phyloP scores from a whole-genome alignment of 148 eudicot species.

The Persicaria maculosa region DNA sequence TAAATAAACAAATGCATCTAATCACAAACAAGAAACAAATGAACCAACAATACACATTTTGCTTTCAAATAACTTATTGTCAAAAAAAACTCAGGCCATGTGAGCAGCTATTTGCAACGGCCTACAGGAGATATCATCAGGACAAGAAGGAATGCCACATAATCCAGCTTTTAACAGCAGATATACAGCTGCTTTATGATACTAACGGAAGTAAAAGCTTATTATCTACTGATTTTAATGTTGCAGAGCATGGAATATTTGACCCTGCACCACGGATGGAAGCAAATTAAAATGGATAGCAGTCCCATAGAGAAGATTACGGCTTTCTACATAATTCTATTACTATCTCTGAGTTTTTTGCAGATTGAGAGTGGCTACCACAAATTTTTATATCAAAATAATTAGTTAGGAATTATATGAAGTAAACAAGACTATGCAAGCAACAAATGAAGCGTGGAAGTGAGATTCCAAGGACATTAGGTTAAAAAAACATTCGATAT shows the following conservation, averaged over 20 bases:
- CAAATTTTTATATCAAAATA: too few relatives aligned
- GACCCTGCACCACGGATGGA: not conserved
- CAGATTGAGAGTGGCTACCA: too few relatives aligned
- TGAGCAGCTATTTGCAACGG: too few relatives aligned
- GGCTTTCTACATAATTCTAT: too few relatives aligned
- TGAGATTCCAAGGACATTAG: not conserved
- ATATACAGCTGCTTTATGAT: not conserved
- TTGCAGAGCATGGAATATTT: not conserved
- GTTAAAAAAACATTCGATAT: not conserved
- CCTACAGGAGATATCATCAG: not conserved
- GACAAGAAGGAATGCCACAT: not conserved
- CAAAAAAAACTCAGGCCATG: too few relatives aligned
- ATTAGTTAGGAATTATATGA: not conserved
- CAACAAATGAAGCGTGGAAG: not conserved
- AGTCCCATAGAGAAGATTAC: too few relatives aligned
- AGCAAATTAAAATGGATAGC: not conserved
- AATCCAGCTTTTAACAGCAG: not conserved
- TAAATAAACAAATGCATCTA: not conserved
- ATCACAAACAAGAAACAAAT: not conserved
- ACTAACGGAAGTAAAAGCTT: not conserved
- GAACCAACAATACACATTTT: not conserved
- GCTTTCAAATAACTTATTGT: too few relatives aligned
- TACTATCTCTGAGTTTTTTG: too few relatives aligned
- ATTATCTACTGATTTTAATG: not conserved
- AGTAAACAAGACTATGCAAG: not conserved